Evolutionary conservation across 2,329 filamentous ascomycete genomes (phyloP).

Genomic region (Talaromyces sp.): DNA sequence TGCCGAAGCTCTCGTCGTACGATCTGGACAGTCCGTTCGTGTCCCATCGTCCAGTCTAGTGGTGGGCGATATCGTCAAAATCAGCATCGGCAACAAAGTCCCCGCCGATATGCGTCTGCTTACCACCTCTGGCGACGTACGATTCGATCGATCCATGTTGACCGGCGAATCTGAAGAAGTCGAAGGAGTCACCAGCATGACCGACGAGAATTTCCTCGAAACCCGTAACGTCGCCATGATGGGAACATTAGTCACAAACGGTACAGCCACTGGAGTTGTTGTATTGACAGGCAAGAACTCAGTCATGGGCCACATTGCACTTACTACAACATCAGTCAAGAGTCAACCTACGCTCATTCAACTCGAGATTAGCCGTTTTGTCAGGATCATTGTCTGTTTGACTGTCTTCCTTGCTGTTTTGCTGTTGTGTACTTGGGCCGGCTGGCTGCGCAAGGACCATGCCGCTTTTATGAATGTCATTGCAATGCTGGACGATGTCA

Average conservation of each 20-base stretch:
- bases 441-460: constrained; percentile 64
- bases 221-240: constrained; percentile 74
- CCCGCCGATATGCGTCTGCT: constrained; percentile 72
- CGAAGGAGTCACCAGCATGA: constrained; percentile 60
- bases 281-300: constrained; percentile 69
- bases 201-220: constrained; percentile 72
- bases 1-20: constrained; percentile 64
- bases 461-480: constrained; percentile 70
- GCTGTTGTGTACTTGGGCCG: constrained; percentile 56
- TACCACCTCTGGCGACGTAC: constrained; percentile 65
- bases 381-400: constrained; percentile 64
- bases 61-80: constrained; percentile 66
- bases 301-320: constrained; percentile 73
- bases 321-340: constrained; percentile 68
- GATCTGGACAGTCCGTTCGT: constrained; percentile 56
- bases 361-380: constrained; percentile 69
- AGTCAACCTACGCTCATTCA: constrained; percentile 67
- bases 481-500: constrained; percentile 68
- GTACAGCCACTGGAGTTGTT: constrained; percentile 64
- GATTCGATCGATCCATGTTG: constrained; percentile 71
- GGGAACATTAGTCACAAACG: constrained; percentile 72
- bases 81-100: constrained; percentile 71
- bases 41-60: constrained; percentile 63
- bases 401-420: constrained; percentile 61
- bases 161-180: constrained; percentile 70